These are phyloP conservation scores for Lachancea nothofagi DNA, from an alignment of 805 yeast species.

Conservation along the genomic window DNA sequence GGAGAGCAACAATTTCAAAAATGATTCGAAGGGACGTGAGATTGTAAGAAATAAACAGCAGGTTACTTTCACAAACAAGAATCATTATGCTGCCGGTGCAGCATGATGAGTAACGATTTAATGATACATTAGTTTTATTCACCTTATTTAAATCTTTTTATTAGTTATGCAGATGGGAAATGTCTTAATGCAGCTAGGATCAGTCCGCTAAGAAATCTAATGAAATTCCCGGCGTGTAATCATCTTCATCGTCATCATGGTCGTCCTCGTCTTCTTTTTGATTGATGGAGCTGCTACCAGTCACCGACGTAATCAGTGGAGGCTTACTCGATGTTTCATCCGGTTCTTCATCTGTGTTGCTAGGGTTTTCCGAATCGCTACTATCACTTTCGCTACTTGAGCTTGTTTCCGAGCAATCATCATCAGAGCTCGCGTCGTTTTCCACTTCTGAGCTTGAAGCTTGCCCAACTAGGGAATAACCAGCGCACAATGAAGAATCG, in stretches of 20 bases:
- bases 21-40: conserved; percentile 13
- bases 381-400: not conserved
- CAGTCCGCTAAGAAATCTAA: conserved; percentile 21
- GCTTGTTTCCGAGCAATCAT: not conserved
- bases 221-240: conserved; percentile 25
- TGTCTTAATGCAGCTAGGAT: not conserved
- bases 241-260: conserved; percentile 22
- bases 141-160: not conserved
- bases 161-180: conserved; percentile 1
- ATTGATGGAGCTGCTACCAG: not conserved
- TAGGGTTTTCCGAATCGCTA: not conserved
- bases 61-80: conserved; percentile 23
- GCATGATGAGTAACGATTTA: conserved; percentile 12
- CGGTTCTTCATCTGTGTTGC: conserved; percentile 17
- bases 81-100: conserved; percentile 28
- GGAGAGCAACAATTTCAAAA: conserved; percentile 8
- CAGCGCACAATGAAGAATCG: not conserved
- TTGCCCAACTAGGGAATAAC: not conserved
- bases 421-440: not conserved
- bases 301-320: not conserved
- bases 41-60: conserved; percentile 21
- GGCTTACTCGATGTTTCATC: conserved; percentile 6
- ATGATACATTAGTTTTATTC: not conserved
- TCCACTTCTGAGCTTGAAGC: not conserved
- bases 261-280: conserved; percentile 13